A percentile compares a stretch with the other conserved stretches of the same genome.
These are phyloP conservation scores for Aphanomyces astaci DNA, from an alignment of 352 stramenopile genomes.

Conservation along the genomic window DNA sequence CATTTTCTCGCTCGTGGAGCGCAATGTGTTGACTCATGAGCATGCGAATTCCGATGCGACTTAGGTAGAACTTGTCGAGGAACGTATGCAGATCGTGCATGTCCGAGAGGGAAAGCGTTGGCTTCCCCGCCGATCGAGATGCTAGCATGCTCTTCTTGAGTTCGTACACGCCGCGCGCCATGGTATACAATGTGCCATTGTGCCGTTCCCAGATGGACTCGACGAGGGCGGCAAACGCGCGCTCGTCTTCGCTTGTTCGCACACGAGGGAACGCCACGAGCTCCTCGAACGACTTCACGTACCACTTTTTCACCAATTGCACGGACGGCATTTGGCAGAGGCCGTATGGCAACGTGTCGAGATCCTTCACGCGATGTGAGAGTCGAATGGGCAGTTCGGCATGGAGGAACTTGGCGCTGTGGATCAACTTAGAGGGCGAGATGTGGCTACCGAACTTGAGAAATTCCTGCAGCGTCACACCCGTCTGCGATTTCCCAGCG, in stretches of 20 bases:
- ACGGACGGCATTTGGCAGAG: slow-evolving; percentile 92
- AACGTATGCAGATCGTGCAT: slow-evolving; percentile 95
- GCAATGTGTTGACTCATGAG: slow-evolving; percentile 99
- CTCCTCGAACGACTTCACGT: slow-evolving; percentile 95
- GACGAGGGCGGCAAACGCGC: slow-evolving; percentile 90
- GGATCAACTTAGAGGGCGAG: slow-evolving; percentile 78
- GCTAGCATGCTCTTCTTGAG: slow-evolving; percentile 83
- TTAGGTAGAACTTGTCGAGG: slow-evolving; percentile 99
- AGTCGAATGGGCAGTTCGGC: slow-evolving; percentile 97
- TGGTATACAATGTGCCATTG: slow-evolving; percentile 97
- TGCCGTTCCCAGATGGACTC: slow-evolving; percentile 96
- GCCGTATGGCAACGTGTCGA: slow-evolving; percentile 92
- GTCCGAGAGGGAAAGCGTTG: slow-evolving; percentile 77
- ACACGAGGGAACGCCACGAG: slow-evolving; percentile 82
- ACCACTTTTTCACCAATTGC: slow-evolving; percentile 94
- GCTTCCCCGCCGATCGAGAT: slow-evolving; percentile 21
- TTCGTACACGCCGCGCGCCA: slow-evolving; percentile 98
- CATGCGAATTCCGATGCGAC: slow-evolving; percentile 98
- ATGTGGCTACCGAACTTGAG: slow-evolving; percentile 82
- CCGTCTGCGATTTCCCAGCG: slow-evolving; percentile 66
- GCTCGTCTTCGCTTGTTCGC: slow-evolving; percentile 81
- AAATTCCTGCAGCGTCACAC: slow-evolving; percentile 81
- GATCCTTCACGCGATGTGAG: slow-evolving; percentile 91
- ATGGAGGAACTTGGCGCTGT: slow-evolving; percentile 94
- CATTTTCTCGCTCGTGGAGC: slow-evolving; percentile 84